phyloP scores from a whole-genome alignment of 2,329 filamentous ascomycete genomes.

The Orbilia brochopaga region DNA sequence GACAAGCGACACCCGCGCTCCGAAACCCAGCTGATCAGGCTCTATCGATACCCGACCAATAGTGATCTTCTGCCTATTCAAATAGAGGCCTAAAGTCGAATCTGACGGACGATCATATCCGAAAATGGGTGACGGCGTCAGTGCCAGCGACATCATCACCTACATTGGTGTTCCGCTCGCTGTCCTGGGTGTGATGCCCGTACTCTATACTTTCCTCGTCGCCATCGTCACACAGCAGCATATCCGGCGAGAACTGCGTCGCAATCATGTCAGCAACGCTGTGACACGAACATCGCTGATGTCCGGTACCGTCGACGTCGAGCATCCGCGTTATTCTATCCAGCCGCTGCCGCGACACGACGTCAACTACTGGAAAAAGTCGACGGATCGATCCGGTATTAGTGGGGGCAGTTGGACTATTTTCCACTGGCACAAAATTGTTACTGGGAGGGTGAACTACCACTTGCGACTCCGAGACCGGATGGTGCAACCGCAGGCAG shows the following conservation, averaged over 20 bases:
- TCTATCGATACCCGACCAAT: too few species aligned
- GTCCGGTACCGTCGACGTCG: slow-evolving; percentile 70
- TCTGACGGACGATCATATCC: slow-evolving; percentile 11
- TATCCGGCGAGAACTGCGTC: slow-evolving; percentile 66
- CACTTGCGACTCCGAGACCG: slow-evolving; percentile 58
- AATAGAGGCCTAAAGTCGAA: too few species aligned
- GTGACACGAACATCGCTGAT: slow-evolving; percentile 70
- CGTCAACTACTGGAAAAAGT: slow-evolving; percentile 67
- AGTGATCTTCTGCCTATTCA: too few species aligned
- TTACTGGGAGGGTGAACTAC: slow-evolving; percentile 70
- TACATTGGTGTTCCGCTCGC: slow-evolving; percentile 67
- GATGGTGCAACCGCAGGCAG: slow-evolving; percentile 61
- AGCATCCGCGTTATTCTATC: slow-evolving; percentile 69
- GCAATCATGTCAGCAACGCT: slow-evolving; percentile 64
- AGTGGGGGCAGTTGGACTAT: slow-evolving; percentile 70
- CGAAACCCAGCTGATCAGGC: too few species aligned
- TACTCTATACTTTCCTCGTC: slow-evolving; percentile 69
- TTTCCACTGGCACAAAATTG: slow-evolving; percentile 70
- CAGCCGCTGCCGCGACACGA: slow-evolving; percentile 66
- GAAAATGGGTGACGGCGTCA: slow-evolving; percentile 36
- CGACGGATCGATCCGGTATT: slow-evolving; percentile 63
- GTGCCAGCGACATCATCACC: slow-evolving; percentile 64
- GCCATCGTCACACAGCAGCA: slow-evolving; percentile 67
- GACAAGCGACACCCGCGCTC: too few species aligned
- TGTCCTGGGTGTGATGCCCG: slow-evolving; percentile 68